A percentile compares a stretch with the other conserved stretches of the same genome.
Evolutionary conservation across 345 rosid species (phyloP).

Genomic region (Mallotus nudiflorus): DNA sequence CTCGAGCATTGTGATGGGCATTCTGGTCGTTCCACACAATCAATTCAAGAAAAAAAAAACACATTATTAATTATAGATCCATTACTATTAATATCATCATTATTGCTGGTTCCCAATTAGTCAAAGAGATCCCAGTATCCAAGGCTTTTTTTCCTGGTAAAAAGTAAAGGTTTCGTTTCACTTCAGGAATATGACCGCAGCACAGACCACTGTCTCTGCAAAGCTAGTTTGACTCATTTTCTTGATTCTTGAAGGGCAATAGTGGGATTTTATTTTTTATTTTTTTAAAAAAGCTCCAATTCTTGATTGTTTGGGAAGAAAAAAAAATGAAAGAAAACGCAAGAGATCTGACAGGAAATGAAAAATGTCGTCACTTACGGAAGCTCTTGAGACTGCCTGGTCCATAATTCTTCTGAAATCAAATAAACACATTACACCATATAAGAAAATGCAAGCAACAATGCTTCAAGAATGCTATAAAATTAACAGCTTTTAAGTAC

Average conservation of each 20-base stretch:
- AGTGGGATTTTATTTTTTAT: too few relatives aligned
- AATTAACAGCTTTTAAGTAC: background rate
- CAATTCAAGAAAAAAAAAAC: background rate
- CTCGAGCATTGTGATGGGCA: constrained; percentile 47
- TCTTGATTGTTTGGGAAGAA: background rate
- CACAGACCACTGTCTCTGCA: too few relatives aligned
- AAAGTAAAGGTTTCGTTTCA: background rate
- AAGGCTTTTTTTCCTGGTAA: background rate
- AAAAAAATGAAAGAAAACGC: background rate
- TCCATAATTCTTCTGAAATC: constrained; percentile 40
- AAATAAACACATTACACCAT: background rate
- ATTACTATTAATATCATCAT: background rate
- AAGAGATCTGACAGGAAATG: background rate
- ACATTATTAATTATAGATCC: background rate
- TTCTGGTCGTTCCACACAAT: constrained; percentile 45
- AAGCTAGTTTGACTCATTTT: background rate
- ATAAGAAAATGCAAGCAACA: background rate
- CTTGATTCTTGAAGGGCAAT: background rate
- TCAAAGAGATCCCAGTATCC: background rate
- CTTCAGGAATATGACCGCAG: constrained; percentile 22
- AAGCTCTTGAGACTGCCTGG: constrained; percentile 46
- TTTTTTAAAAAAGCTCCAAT: too few relatives aligned
- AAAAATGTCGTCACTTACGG: constrained; percentile 40
- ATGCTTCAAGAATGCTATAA: background rate
- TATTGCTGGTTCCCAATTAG: background rate